Percentiles rank a stretch among this genome's conserved stretches.
Conservation (phyloP, 495 filamentous ascomycete genomes). For the Usnea hakonensis region DNA sequence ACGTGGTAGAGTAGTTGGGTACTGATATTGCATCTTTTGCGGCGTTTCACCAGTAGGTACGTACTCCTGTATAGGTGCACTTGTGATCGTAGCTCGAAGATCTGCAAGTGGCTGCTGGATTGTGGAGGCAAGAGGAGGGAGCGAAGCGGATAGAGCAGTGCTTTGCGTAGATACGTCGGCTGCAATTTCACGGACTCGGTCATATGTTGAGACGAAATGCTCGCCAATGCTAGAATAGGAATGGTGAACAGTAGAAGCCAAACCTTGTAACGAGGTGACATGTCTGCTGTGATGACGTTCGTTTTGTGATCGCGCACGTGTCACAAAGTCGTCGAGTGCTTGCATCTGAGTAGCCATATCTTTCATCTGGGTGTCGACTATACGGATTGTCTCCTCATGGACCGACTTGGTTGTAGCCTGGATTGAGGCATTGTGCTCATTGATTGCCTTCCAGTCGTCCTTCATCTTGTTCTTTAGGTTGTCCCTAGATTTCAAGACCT, state of each 20-base stretch:
- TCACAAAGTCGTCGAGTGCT: constrained; percentile 82
- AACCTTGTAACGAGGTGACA: constrained; percentile 47
- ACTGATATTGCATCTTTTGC: constrained; percentile 65
- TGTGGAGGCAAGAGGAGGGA: constrained; percentile 50
- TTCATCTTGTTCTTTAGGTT: constrained; percentile 71
- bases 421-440: constrained; percentile 71
- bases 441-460: constrained; percentile 81
- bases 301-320: constrained; percentile 76
- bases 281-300: constrained; percentile 63
- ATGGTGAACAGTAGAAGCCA: constrained; percentile 56
- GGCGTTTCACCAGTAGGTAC: constrained; percentile 78
- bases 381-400: constrained; percentile 82
- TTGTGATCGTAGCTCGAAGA: constrained; percentile 57
- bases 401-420: constrained; percentile 76
- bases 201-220: constrained; percentile 54
- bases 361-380: constrained; percentile 81
- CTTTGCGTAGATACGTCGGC: constrained; percentile 53
- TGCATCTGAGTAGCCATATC: constrained; percentile 82
- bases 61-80: constrained; percentile 65
- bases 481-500: constrained; percentile 63
- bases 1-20: constrained; percentile 64
- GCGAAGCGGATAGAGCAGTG: constrained; percentile 42
- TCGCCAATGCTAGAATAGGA: constrained; percentile 62
- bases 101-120: constrained; percentile 60
- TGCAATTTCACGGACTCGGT: constrained; percentile 55